Percentiles rank a stretch among this genome's conserved stretches.
Conservation (phyloP, 139 green algal species). For the Asterochloris erici region DNA sequence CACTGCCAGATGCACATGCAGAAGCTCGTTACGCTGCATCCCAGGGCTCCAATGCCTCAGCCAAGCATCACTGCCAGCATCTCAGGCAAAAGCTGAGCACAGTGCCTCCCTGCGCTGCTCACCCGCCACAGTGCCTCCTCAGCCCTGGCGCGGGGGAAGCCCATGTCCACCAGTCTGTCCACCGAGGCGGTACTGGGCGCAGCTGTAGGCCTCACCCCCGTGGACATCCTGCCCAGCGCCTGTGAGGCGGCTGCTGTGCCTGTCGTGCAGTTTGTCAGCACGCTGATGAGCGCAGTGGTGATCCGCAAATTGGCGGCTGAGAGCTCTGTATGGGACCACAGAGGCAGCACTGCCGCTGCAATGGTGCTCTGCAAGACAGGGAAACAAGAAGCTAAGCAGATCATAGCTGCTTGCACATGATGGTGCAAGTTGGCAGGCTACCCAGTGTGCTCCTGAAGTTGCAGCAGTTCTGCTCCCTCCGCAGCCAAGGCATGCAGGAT, state of each 20-base stretch:
- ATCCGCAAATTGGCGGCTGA: conserved; percentile 20
- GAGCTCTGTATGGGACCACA: conserved; percentile 63
- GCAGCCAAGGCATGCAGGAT: no score
- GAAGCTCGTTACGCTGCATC: no score
- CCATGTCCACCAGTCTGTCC: conserved; percentile 86
- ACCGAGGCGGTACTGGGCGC: conserved; percentile 46
- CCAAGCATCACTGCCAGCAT: not conserved
- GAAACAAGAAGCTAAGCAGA: no score
- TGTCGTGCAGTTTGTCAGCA: conserved; percentile 57
- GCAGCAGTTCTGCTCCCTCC: no score
- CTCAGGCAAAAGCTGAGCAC: not conserved
- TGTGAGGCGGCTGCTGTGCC: conserved; percentile 24
- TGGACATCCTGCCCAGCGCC: conserved; percentile 3
- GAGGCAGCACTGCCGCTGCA: conserved; percentile 61
- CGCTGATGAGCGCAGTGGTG: conserved; percentile 34
- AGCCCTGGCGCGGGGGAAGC: conserved; percentile 67
- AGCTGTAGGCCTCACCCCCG: conserved; percentile 22
- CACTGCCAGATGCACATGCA: no score
- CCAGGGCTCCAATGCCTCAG: no score
- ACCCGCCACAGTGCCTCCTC: conserved; percentile 71
- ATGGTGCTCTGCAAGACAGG: conserved; percentile 43
- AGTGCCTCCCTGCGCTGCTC: not conserved
- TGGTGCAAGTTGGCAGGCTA: no score
- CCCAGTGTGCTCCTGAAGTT: no score
- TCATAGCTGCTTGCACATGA: no score